phyloP scores from a whole-genome alignment of 768 basidiomycete genomes.

The Crepidotus variabilis region DNA sequence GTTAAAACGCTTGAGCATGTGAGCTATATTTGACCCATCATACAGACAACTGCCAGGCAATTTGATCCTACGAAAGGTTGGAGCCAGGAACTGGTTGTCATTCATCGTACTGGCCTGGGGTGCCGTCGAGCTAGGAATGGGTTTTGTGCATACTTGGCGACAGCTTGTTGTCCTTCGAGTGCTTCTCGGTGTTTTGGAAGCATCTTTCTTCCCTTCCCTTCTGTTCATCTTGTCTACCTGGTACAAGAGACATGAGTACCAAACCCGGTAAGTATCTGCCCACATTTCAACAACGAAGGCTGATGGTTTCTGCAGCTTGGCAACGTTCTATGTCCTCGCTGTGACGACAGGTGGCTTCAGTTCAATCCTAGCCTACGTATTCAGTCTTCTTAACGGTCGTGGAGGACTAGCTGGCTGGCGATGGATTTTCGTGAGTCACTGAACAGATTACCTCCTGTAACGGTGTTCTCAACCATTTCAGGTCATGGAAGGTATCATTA shows the following conservation, averaged over 20 bases:
- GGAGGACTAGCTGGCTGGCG: slow-evolving; percentile 41
- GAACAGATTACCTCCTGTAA: neutral
- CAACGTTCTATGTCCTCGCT: slow-evolving; percentile 36
- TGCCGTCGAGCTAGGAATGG: slow-evolving; percentile 41
- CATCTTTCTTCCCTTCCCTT: slow-evolving; percentile 43
- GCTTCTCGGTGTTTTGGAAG: slow-evolving; percentile 43
- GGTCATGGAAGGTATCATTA: slow-evolving; percentile 44
- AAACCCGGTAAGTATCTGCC: slow-evolving; percentile 30
- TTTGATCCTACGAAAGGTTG: slow-evolving; percentile 37
- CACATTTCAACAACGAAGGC: neutral
- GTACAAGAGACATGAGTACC: slow-evolving; percentile 45
- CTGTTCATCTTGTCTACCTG: slow-evolving; percentile 45
- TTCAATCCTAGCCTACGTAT: slow-evolving; percentile 39
- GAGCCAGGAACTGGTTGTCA: slow-evolving; percentile 41
- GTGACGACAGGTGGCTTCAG: slow-evolving; percentile 37
- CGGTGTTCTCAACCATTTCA: slow-evolving; percentile 11
- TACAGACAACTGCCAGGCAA: slow-evolving; percentile 43
- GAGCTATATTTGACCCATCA: neutral
- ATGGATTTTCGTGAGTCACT: slow-evolving; percentile 43
- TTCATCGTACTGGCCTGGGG: slow-evolving; percentile 41
- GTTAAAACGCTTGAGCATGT: slow-evolving; percentile 7
- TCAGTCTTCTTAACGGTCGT: slow-evolving; percentile 37
- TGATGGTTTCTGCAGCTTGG: slow-evolving; percentile 23
- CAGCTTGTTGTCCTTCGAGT: slow-evolving; percentile 37
- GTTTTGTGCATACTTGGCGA: slow-evolving; percentile 38